These are phyloP conservation scores for Pilasporangium apinafurcum DNA, from an alignment of 352 stramenopile species.

Conservation along the genomic window DNA sequence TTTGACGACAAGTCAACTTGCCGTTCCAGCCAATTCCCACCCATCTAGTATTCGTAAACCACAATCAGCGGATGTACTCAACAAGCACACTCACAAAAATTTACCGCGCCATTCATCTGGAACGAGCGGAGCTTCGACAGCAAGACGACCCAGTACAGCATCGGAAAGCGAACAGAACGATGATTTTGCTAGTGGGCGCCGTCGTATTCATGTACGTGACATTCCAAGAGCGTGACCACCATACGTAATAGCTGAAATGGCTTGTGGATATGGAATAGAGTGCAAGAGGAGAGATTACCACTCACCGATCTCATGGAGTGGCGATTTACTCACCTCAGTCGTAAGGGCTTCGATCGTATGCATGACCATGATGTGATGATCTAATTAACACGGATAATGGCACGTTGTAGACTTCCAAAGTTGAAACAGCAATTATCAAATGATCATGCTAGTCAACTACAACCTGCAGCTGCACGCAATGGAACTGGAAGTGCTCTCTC, in stretches of 20 bases:
- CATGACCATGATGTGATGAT: too few relatives aligned
- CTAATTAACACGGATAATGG: too few relatives aligned
- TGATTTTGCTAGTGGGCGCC: too few relatives aligned
- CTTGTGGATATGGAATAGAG: slow-evolving; percentile 11
- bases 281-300: slow-evolving; percentile 20
- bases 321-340: too few relatives aligned
- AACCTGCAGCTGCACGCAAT: neutral
- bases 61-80: neutral
- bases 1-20: neutral
- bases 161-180: neutral
- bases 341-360: too few relatives aligned
- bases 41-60: neutral
- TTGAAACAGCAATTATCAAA: too few relatives aligned
- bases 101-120: neutral
- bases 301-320: neutral
- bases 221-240: neutral
- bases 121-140: slow-evolving; percentile 11
- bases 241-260: neutral
- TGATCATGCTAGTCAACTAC: too few relatives aligned
- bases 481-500: neutral
- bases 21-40: neutral
- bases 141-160: slow-evolving; percentile 9
- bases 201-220: slow-evolving; percentile 21
- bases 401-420: slow-evolving; percentile 1
- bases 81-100: neutral